phyloP scores from a whole-genome alignment of 805 yeast genomes.

The Babjeviella inositovora region DNA sequence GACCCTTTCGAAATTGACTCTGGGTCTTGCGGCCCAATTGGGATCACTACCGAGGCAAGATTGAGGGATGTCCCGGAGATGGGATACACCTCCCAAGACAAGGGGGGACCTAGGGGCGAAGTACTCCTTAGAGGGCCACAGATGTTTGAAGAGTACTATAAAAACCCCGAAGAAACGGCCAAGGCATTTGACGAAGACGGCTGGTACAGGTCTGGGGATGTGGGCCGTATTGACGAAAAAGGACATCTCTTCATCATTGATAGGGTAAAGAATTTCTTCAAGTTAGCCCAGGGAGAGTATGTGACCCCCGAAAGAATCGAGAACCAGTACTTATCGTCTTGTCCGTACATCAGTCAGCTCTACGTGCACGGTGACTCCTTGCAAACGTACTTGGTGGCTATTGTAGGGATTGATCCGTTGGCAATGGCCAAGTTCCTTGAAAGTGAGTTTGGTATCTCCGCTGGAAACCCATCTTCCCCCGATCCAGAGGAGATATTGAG shows the following conservation, averaged over 20 bases:
- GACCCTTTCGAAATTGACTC: constrained; percentile 15
- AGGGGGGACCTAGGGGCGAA: constrained; percentile 39
- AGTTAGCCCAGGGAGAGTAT: constrained; percentile 13
- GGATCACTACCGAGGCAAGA: constrained; percentile 32
- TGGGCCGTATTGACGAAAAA: constrained; percentile 29
- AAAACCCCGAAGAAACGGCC: constrained; percentile 36
- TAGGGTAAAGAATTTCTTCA: constrained; percentile 42
- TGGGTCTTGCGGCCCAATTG: constrained; percentile 30
- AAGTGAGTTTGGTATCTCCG: too few relatives aligned
- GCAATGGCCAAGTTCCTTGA: too few relatives aligned
- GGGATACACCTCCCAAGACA: constrained; percentile 21
- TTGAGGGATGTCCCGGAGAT: constrained; percentile 34
- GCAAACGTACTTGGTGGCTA: constrained; percentile 37
- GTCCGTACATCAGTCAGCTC: constrained; percentile 22
- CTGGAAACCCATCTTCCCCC: too few relatives aligned
- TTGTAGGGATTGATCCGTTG: constrained; percentile 47
- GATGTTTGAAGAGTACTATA: constrained; percentile 37
- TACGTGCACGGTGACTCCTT: constrained; percentile 52
- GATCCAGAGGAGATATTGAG: constrained; percentile 11
- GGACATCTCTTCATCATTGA: constrained; percentile 53
- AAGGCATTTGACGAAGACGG: constrained; percentile 37
- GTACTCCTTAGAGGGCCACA: constrained; percentile 50
- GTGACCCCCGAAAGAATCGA: constrained; percentile 29
- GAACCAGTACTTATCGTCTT: constrained; percentile 16
- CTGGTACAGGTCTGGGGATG: constrained; percentile 50